Base-by-base conservation (phyloP, 2,329 filamentous ascomycete genomes). In the Pseudogymnoascus sp. region DNA sequence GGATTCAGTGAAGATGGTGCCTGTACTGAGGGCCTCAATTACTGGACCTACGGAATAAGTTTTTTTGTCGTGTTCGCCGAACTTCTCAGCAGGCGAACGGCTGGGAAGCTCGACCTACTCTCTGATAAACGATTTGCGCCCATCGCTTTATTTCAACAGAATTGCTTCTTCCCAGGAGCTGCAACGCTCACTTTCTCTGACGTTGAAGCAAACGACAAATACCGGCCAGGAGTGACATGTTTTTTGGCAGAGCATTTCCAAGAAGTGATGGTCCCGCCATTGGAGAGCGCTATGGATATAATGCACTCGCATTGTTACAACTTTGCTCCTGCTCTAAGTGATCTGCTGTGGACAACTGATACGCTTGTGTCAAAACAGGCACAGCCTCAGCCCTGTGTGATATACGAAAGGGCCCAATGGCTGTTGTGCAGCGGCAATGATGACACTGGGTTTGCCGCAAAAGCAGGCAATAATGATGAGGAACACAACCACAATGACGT, bases 301-400 rank as follows among this genome's bases (percentile, higher is more conserved):
- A 56, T 56, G 46, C 46, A 56, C 46, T 56, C 46, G 26, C 46
- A 56, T 56, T 56, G 46, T 13, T 56, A 56, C 26, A 56, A 56
- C 46, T 56, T 56, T 33, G 46, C 46, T 17, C 46, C 46, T 31
- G 46, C 46, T 31, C 26, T 56, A 33, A 33, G 46, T 33, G 46
- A 56, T 31, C 2, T 56, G 9, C 10, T 56, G n/a, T 56, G 46
- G 46, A 56, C 46, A 13, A 31, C 46, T 19, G 13, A 33, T 13
- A 19, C 46, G 7, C 26, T 56, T 7, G 15, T 56, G 5, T 56
- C 46, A 13, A 33, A 56, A 15, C 46, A 56, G 46, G 46, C 46
- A 31, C 46, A 33, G n/a, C 26, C 46, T 19, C 26, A 56, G 5
- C 26, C 26, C 10, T 56, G 46, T 11, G 26, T 33, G 9, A 17